These are phyloP conservation scores for Colletotrichum caudatum DNA, from an alignment of 2,329 filamentous ascomycete genomes.

Conservation along the genomic window DNA sequence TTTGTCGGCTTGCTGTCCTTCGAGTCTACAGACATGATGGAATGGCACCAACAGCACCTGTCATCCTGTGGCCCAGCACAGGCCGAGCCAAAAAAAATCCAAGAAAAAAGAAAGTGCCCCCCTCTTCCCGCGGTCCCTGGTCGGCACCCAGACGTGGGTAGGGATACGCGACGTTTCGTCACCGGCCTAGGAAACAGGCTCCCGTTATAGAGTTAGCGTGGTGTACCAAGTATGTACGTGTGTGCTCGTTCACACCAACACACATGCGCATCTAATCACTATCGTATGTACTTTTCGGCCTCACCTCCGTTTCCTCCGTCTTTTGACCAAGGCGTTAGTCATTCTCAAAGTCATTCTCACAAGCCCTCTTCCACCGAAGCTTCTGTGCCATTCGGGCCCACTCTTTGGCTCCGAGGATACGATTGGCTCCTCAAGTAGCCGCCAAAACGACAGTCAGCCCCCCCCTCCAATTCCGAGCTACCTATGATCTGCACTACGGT, in stretches of 20 bases:
- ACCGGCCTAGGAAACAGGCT: slow-evolving; percentile 27
- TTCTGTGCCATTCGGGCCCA: slow-evolving; percentile 7
- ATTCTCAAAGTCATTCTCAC: neutral
- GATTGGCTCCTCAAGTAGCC: slow-evolving; percentile 21
- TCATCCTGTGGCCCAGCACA: slow-evolving; percentile 10
- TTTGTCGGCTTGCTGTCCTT: neutral
- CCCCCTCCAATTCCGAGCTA: too few relatives aligned
- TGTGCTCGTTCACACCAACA: neutral
- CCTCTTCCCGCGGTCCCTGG: slow-evolving; percentile 18
- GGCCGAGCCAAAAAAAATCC: neutral
- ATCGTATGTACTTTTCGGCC: neutral
- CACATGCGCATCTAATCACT: neutral
- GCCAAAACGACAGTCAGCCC: slow-evolving; percentile 14
- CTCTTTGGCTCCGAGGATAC: slow-evolving; percentile 24
- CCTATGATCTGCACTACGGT: slow-evolving; percentile 17
- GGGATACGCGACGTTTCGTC: slow-evolving; percentile 33
- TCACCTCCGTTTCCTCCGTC: neutral
- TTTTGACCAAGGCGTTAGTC: neutral
- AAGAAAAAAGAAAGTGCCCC: neutral
- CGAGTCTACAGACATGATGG: too few relatives aligned
- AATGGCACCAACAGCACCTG: neutral
- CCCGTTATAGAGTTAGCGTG: neutral
- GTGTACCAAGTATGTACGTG: neutral
- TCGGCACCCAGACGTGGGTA: slow-evolving; percentile 32
- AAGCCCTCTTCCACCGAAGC: slow-evolving; percentile 5